A percentile compares a stretch with the other conserved stretches of the same genome.
Conservation (phyloP, 257 asterid genomes). For the Perilla frutescens region DNA sequence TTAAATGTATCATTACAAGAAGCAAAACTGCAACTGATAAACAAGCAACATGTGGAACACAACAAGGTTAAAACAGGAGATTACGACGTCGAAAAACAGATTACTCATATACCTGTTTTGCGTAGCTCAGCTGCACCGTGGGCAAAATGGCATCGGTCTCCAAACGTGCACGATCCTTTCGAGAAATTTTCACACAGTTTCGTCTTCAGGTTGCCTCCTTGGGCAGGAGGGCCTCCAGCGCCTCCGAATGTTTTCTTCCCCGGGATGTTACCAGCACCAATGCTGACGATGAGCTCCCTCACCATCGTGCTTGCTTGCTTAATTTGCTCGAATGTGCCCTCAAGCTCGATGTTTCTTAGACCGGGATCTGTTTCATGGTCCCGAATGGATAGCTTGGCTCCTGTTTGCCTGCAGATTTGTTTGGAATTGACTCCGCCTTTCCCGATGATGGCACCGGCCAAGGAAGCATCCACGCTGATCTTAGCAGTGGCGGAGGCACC, state of each 20-base stretch:
- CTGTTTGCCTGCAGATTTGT: constrained; percentile 85
- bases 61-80: not conserved
- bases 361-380: constrained; percentile 80
- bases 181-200: constrained; percentile 80
- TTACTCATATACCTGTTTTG: constrained; percentile 47
- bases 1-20: too few relatives aligned
- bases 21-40: too few relatives aligned
- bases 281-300: constrained; percentile 62
- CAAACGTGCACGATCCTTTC: constrained; percentile 89
- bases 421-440: constrained; percentile 87
- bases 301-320: constrained; percentile 77
- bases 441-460: constrained; percentile 90
- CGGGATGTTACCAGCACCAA: constrained; percentile 51
- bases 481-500: constrained; percentile 79
- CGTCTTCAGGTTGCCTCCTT: constrained; percentile 70
- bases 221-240: constrained; percentile 50
- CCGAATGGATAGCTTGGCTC: constrained; percentile 75
- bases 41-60: not conserved
- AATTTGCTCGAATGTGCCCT: constrained; percentile 85
- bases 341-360: constrained; percentile 87
- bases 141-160: constrained; percentile 92
- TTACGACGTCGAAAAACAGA: too few relatives aligned
- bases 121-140: constrained; percentile 85
- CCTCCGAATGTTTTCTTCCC: constrained; percentile 14
- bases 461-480: constrained; percentile 78